Percentiles rank a stretch among this genome's conserved stretches.
Evolutionary conservation across 1,284 basidiomycete genomes (phyloP).

Genomic region (Marasmius oreades): DNA sequence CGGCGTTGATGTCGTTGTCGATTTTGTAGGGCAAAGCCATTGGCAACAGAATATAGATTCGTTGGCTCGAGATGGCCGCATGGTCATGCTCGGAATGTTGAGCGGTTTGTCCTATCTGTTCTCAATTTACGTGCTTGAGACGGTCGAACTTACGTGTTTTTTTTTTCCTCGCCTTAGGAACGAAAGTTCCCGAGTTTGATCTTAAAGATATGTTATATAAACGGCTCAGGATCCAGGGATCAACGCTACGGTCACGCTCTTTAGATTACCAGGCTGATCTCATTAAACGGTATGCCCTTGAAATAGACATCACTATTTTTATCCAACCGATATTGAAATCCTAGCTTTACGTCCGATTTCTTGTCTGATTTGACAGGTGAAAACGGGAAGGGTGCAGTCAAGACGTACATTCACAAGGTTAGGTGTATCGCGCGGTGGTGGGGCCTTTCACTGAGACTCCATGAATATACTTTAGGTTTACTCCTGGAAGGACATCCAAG

Average conservation of each 20-base stretch:
- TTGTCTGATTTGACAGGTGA: constrained; percentile 58
- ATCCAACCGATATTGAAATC: background rate
- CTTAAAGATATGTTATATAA: constrained; percentile 77
- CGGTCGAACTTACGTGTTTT: background rate
- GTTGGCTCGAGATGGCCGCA: constrained; percentile 75
- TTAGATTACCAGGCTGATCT: constrained; percentile 79
- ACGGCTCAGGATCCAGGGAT: constrained; percentile 86
- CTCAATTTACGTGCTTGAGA: background rate
- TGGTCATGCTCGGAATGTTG: constrained; percentile 67
- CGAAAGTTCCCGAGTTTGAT: constrained; percentile 60
- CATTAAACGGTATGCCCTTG: constrained; percentile 51
- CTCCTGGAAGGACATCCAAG: constrained; percentile 79
- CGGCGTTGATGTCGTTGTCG: constrained; percentile 83
- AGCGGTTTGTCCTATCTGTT: constrained; percentile 51
- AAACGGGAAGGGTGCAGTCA: constrained; percentile 57
- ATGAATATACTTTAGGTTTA: constrained; percentile 54
- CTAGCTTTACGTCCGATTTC: constrained; percentile 42
- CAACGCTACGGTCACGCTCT: constrained; percentile 81
- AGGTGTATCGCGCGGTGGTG: constrained; percentile 10
- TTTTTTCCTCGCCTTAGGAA: constrained; percentile 44
- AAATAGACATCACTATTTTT: background rate
- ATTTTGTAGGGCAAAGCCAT: constrained; percentile 85
- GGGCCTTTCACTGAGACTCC: background rate
- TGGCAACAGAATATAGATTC: constrained; percentile 80
- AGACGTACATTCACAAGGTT: constrained; percentile 77